Evolutionary conservation across 176 grass and related monocot genomes (phyloP).

Genomic region (Oryza brachyantha): DNA sequence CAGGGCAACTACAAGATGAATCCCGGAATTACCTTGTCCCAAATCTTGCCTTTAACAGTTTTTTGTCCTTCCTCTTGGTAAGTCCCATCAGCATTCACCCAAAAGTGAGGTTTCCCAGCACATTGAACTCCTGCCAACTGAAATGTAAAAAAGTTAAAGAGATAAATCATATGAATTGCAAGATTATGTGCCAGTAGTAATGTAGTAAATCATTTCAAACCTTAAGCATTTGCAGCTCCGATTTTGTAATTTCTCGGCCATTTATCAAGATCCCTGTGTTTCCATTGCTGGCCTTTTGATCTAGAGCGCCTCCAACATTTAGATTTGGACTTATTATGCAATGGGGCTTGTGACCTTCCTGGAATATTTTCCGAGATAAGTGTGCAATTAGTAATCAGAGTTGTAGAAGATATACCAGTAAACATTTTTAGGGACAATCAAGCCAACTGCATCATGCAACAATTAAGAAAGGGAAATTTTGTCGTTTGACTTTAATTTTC

Average conservation of each 20-base stretch:
- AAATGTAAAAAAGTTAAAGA: conserved; percentile 28
- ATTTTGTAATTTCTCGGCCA: conserved; percentile 94
- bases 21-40: conserved; percentile 71
- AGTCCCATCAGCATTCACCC: conserved; percentile 94
- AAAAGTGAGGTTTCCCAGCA: conserved; percentile 99
- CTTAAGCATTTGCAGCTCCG: conserved; percentile 93
- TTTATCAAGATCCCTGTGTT: conserved; percentile 89
- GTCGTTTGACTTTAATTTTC: background rate
- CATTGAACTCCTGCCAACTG: conserved; percentile 97
- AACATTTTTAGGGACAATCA: background rate
- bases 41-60: conserved; percentile 86
- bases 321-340: conserved; percentile 83
- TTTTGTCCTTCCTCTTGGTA: conserved; percentile 99
- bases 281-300: conserved; percentile 80
- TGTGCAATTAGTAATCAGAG: background rate
- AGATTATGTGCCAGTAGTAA: conserved; percentile 12
- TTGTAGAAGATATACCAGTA: background rate
- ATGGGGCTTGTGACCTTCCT: conserved; percentile 93
- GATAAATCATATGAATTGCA: conserved; percentile 5
- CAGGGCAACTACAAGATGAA: conserved; percentile 10
- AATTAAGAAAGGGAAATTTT: background rate
- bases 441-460: background rate
- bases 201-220: conserved; percentile 41
- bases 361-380: conserved; percentile 20
- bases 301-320: conserved; percentile 68